Conservation (phyloP, 495 filamentous ascomycete genomes). For the Aspergillus baeticus region DNA sequence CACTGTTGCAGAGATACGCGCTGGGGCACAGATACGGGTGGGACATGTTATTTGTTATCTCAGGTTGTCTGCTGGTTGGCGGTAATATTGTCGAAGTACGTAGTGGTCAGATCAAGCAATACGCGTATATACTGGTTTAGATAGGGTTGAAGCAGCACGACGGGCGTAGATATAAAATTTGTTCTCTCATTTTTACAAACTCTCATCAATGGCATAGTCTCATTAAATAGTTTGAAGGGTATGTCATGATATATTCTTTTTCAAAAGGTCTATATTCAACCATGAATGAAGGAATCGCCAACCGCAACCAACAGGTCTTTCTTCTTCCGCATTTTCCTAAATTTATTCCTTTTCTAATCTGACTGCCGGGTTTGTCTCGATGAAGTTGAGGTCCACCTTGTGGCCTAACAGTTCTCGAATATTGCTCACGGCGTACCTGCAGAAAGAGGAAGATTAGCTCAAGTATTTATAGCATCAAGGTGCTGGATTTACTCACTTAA, state of each 20-base stretch:
- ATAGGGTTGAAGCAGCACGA: too few species aligned
- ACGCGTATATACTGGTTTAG: too few species aligned
- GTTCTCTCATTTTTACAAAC: slow-evolving; percentile 5
- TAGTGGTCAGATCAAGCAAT: neutral
- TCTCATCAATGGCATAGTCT: slow-evolving; percentile 7
- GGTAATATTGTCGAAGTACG: neutral
- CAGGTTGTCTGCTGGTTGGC: neutral
- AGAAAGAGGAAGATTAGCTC: neutral
- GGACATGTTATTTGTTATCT: slow-evolving; percentile 54
- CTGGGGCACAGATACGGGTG: slow-evolving; percentile 96
- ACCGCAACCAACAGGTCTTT: neutral
- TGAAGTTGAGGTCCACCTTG: slow-evolving; percentile 78
- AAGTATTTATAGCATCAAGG: neutral
- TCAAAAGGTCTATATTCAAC: slow-evolving; percentile 12
- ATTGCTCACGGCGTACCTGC: slow-evolving; percentile 71
- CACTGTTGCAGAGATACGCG: slow-evolving; percentile 67
- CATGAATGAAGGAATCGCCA: slow-evolving; percentile 5
- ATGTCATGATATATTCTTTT: slow-evolving; percentile 12
- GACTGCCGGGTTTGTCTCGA: slow-evolving; percentile 80
- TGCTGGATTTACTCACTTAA: slow-evolving; percentile 58
- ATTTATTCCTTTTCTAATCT: slow-evolving; percentile 73
- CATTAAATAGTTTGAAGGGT: slow-evolving; percentile 10
- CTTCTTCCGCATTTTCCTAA: slow-evolving; percentile 12
- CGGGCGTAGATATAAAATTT: too few species aligned
- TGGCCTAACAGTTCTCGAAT: slow-evolving; percentile 85